Conservation (phyloP, 202 grass and related monocot species). For the Setaria viridis region DNA sequence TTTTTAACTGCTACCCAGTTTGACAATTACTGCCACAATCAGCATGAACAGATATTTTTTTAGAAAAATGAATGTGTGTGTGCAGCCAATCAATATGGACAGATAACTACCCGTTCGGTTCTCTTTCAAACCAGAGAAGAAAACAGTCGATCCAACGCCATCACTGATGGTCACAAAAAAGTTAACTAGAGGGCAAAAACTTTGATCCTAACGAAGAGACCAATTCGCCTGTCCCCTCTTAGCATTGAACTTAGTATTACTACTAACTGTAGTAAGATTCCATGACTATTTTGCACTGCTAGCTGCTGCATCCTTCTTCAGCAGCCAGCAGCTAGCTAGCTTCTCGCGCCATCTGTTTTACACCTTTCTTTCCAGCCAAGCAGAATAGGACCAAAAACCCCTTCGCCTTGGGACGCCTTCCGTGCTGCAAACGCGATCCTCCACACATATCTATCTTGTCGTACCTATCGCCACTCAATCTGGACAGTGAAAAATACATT, state of each 20-base stretch:
- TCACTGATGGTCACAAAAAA: neutral
- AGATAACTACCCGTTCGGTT: neutral
- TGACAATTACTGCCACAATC: neutral
- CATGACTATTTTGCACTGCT: neutral
- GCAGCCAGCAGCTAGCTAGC: slow-evolving; percentile 11
- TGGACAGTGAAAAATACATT: slow-evolving; percentile 14
- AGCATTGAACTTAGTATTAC: neutral
- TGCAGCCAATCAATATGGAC: no score
- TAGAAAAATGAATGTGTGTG: no score
- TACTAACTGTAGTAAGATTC: neutral
- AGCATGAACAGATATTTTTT: neutral
- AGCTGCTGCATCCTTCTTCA: neutral
- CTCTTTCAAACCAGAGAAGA: neutral
- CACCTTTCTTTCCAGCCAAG: slow-evolving; percentile 35
- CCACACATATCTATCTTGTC: slow-evolving; percentile 9
- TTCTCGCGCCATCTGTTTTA: slow-evolving; percentile 8
- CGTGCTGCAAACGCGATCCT: slow-evolving; percentile 29
- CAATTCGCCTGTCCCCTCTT: slow-evolving; percentile 33
- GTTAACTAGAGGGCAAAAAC: neutral
- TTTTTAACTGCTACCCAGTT: neutral
- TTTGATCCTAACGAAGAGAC: slow-evolving; percentile 49
- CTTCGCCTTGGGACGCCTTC: neutral
- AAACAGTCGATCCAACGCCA: neutral
- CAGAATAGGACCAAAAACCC: neutral
- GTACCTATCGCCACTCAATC: neutral